Evolutionary conservation across 176 grass and related monocot species (phyloP).

Genomic region (Zea luxurians): DNA sequence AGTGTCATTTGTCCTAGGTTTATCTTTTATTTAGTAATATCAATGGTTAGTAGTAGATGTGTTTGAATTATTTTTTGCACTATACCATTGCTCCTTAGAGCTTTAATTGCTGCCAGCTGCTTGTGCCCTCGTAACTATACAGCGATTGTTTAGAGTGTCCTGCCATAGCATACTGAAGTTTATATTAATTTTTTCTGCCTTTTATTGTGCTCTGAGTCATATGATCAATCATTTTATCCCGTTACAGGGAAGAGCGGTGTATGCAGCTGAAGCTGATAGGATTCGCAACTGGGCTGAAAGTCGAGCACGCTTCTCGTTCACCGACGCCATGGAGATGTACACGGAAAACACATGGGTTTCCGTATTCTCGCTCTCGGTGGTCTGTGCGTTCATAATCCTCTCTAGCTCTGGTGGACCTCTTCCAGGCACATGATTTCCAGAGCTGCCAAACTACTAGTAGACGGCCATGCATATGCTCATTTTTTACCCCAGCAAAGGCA

Average conservation of each 20-base stretch:
- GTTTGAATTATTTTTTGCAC: constrained; percentile 5
- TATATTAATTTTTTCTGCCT: not conserved
- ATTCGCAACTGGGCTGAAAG: constrained; percentile 99
- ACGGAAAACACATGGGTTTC: constrained; percentile 93
- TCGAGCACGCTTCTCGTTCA: constrained; percentile 83
- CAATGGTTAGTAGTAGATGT: not conserved
- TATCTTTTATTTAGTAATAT: not conserved
- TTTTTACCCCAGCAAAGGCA: not conserved
- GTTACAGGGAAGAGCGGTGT: constrained; percentile 81
- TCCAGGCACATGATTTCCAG: constrained; percentile 62
- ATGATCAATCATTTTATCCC: not conserved
- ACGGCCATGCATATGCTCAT: not conserved
- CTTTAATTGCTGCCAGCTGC: no score
- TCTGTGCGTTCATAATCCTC: constrained; percentile 97
- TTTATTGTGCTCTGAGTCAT: not conserved
- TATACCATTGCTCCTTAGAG: not conserved
- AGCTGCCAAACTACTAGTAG: not conserved
- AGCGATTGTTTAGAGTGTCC: not conserved
- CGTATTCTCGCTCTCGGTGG: constrained; percentile 93
- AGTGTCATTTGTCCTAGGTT: not conserved
- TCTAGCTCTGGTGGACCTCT: constrained; percentile 76
- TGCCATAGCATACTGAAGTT: not conserved
- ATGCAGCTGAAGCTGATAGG: constrained; percentile 88
- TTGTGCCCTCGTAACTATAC: not conserved
- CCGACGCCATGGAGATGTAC: constrained; percentile 99